Percentiles rank a stretch among this genome's conserved stretches.
These are phyloP conservation scores for Asclepias syriaca DNA, from an alignment of 257 asterid genomes.

Conservation along the genomic window DNA sequence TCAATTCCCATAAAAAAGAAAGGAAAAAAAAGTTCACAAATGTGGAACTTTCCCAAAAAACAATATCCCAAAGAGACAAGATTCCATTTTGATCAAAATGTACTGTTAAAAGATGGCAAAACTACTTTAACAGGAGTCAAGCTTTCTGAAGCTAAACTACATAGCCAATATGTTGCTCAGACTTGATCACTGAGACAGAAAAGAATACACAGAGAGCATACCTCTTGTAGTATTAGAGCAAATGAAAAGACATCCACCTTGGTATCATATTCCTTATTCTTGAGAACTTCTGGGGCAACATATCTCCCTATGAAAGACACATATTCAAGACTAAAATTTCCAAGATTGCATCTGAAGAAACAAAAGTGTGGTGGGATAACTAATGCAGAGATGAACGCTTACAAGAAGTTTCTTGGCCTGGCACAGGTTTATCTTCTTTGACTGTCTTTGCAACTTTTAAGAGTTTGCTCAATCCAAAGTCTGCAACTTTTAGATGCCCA, in stretches of 20 bases:
- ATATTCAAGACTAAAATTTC: constrained; percentile 12
- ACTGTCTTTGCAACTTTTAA: constrained; percentile 51
- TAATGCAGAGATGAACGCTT: constrained; percentile 21
- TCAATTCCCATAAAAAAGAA: not conserved
- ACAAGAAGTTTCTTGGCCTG: constrained; percentile 61
- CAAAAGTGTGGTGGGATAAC: not conserved
- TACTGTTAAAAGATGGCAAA: not conserved
- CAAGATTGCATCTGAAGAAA: constrained; percentile 4
- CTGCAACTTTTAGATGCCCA: constrained; percentile 92
- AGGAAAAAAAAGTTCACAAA: not conserved
- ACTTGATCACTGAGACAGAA: not conserved
- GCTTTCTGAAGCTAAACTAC: not conserved
- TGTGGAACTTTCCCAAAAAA: not conserved
- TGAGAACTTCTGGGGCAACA: constrained; percentile 85
- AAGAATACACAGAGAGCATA: constrained; percentile 28
- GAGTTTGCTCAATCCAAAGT: constrained; percentile 81
- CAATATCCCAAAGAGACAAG: not conserved
- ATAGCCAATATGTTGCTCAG: not conserved
- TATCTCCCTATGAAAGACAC: constrained; percentile 54
- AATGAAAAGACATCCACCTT: constrained; percentile 89
- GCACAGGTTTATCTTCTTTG: constrained; percentile 53
- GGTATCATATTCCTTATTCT: constrained; percentile 71
- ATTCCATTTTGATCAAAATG: not conserved
- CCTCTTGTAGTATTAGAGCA: constrained; percentile 83
- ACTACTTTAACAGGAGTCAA: not conserved